Base-by-base conservation (phyloP, 2,329 filamentous ascomycete species). In the Verticillium dahliae region DNA sequence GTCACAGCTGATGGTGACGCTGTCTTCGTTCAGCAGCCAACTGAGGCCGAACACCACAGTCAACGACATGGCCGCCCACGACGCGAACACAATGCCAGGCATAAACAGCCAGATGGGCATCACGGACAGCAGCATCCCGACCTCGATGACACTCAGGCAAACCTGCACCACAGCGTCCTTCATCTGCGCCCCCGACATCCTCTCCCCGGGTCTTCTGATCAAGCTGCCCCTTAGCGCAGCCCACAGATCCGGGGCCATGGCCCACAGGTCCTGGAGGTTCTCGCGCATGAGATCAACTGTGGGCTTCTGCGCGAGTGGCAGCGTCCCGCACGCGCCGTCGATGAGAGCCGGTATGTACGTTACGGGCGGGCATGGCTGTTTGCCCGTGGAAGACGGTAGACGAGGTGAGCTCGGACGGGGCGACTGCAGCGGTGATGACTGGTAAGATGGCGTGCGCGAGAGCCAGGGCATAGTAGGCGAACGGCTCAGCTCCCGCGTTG, bases 321-420 rank as follows among this genome's bases (percentile, higher is more conserved):
- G 65, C 1, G 73, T 76, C 13, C 73, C 72, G 59, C 70, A 72
- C 0, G 73, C 70, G 2, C 71, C 70, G 58, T 76, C 74, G 61
- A 73, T 72, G 6, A 76, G 67, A 0, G 74, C 69, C 15, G 74
- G 73, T 57, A 75, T 70, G 63, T 73, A 76, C 0, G 70, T 73
- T 22, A 74, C 62, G 4, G 68, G 66, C 3, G 67, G 61, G 4
- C 58, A 65, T 38, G 62, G 61, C 39, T 66, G 64, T 56, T 61
- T 33, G 57, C 59, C 22, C 13, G 59, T 39, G 1, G 52, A 50
- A 10, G 45, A 52, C 52, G 50, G 11, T 60, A 61, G 11, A 57
- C 59, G 41, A 50, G 59, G 58, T 61, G 61, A 14, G 59, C 57
- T 37, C 59, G 56, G 10, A 9, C 58, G 60, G 7, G 62, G 62